phyloP scores from a whole-genome alignment of 2,329 filamentous ascomycete species.

The Aspergillus sp. region DNA sequence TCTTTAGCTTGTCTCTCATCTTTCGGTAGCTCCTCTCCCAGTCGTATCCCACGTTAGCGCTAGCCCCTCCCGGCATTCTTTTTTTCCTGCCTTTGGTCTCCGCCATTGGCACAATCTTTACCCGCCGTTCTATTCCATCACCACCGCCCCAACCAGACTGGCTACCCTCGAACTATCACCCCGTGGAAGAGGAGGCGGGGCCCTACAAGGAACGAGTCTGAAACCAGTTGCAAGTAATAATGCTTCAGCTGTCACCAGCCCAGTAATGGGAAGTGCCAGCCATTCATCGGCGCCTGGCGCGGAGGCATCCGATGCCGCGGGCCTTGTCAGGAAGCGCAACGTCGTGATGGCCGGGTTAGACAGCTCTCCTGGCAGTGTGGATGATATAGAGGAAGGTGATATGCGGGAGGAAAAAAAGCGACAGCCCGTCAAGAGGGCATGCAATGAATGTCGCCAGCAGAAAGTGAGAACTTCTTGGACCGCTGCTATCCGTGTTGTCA shows the following conservation, averaged over 20 bases:
- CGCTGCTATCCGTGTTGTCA: neutral
- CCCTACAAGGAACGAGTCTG: constrained; percentile 24
- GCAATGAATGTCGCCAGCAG: constrained; percentile 68
- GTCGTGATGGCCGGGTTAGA: constrained; percentile 43
- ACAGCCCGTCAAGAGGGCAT: constrained; percentile 58
- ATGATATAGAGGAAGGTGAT: constrained; percentile 45
- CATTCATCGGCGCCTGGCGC: constrained; percentile 28
- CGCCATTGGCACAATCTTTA: constrained; percentile 6
- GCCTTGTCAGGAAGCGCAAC: constrained; percentile 42
- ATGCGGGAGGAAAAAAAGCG: constrained; percentile 42
- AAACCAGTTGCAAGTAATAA: constrained; percentile 28
- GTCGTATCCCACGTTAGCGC: neutral
- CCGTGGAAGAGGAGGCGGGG: constrained; percentile 35
- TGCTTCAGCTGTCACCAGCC: constrained; percentile 35
- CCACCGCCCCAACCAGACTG: constrained; percentile 31
- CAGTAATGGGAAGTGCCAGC: constrained; percentile 36
- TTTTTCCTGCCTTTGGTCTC: constrained; percentile 8
- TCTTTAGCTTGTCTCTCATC: no score
- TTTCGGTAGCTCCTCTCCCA: neutral
- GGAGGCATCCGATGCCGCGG: constrained; percentile 26
- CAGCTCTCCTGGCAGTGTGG: constrained; percentile 46
- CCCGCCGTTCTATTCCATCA: constrained; percentile 6
- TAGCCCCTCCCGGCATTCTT: neutral
- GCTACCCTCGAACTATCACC: constrained; percentile 31
- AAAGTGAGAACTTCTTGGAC: constrained; percentile 50